A percentile compares a stretch with the other conserved stretches of the same genome.
phyloP scores from a whole-genome alignment of 2,329 filamentous ascomycete genomes.

The Ilyonectria destructans region DNA sequence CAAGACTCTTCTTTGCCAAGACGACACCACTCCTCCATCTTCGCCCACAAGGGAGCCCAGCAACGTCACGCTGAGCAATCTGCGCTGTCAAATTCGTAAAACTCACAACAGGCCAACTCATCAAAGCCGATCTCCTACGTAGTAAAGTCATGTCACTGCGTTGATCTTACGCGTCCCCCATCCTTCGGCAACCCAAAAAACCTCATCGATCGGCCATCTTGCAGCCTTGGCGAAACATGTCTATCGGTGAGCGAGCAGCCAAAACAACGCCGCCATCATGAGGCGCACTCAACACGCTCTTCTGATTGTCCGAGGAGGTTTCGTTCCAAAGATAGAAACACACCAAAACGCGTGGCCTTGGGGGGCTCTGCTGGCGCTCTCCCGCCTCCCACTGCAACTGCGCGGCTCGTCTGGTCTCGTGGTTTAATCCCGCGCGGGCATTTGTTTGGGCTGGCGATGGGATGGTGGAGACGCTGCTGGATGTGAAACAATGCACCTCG shows the following conservation, averaged over 20 bases:
- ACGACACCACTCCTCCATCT: neutral
- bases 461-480: neutral
- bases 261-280: constrained; percentile 17
- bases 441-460: neutral
- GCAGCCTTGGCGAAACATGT: constrained; percentile 1
- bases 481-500: constrained; percentile 19
- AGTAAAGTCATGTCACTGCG: neutral
- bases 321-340: constrained; percentile 20
- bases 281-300: constrained; percentile 1
- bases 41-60: neutral
- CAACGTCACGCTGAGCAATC: neutral
- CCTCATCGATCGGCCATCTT: constrained; percentile 9
- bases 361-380: neutral
- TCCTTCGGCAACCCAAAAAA: neutral
- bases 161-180: constrained; percentile 18
- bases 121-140: neutral
- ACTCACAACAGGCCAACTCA: neutral
- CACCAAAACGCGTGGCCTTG: constrained; percentile 21
- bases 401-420: constrained; percentile 2
- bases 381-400: neutral
- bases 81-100: neutral
- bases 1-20: neutral
- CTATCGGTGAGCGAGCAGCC: constrained; percentile 1
- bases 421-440: constrained; percentile 1
- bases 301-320: neutral